A percentile compares a stretch with the other conserved stretches of the same genome.
phyloP scores from a whole-genome alignment of 2,329 filamentous ascomycete species.

The Aspergillus pseudonomiae region DNA sequence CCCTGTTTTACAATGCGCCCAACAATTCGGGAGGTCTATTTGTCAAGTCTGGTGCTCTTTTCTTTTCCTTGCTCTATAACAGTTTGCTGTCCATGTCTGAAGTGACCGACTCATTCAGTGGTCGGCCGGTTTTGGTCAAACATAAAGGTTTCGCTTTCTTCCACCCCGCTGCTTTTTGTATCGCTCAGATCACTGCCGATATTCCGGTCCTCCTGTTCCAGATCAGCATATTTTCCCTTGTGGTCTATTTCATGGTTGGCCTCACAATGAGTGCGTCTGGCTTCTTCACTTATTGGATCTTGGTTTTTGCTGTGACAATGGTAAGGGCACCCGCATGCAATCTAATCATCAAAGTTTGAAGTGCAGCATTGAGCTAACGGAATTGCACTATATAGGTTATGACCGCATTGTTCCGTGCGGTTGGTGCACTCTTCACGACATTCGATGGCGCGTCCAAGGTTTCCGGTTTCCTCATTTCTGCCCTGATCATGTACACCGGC shows the following conservation, averaged over 20 bases:
- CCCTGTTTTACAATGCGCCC: constrained; percentile 68
- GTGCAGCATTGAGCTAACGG: background rate
- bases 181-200: constrained; percentile 52
- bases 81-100: constrained; percentile 66
- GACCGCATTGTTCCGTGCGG: constrained; percentile 60
- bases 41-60: constrained; percentile 64
- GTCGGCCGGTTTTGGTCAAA: constrained; percentile 62
- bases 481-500: constrained; percentile 44
- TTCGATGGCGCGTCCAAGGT: constrained; percentile 64
- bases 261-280: constrained; percentile 54
- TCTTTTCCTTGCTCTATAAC: constrained; percentile 67
- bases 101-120: constrained; percentile 64
- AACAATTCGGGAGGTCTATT: constrained; percentile 63
- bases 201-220: constrained; percentile 62
- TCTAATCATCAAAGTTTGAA: background rate
- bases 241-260: constrained; percentile 67
- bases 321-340: background rate
- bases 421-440: constrained; percentile 59
- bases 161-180: constrained; percentile 54
- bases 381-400: constrained; percentile 45
- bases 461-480: constrained; percentile 42
- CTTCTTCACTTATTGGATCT: constrained; percentile 66
- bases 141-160: constrained; percentile 62
- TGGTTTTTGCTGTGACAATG: constrained; percentile 57
- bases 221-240: constrained; percentile 59